These are phyloP conservation scores for Fusarium chaquense DNA, from an alignment of 2,329 filamentous ascomycete genomes.

Conservation along the genomic window DNA sequence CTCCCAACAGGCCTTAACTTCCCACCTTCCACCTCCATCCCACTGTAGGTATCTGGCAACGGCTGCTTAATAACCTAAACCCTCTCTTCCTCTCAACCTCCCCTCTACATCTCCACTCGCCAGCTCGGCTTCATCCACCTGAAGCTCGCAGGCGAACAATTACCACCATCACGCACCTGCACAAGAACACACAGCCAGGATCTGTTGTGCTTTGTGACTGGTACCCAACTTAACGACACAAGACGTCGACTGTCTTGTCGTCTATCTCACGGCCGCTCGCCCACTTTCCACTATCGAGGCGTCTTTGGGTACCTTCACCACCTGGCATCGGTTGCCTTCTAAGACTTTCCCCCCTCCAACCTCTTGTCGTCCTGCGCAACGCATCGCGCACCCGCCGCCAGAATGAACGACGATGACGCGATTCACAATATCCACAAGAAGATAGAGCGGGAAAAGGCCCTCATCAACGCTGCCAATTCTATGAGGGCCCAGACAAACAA, in stretches of 20 bases:
- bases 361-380: slow-evolving; percentile 53
- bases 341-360: slow-evolving; percentile 21
- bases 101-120: slow-evolving; percentile 34
- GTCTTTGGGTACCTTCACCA: slow-evolving; percentile 28
- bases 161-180: slow-evolving; percentile 20
- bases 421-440: slow-evolving; percentile 90
- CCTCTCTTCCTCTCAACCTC: slow-evolving; percentile 30
- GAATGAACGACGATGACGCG: slow-evolving; percentile 73
- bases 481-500: slow-evolving; percentile 98
- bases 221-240: slow-evolving; percentile 30
- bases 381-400: slow-evolving; percentile 58
- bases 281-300: slow-evolving; percentile 24
- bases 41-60: slow-evolving; percentile 20
- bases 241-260: slow-evolving; percentile 33
- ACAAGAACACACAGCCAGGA: slow-evolving; percentile 25
- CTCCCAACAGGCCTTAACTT: slow-evolving; percentile 5
- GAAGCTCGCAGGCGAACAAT: slow-evolving; percentile 30
- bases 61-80: slow-evolving; percentile 36
- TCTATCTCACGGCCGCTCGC: slow-evolving; percentile 25
- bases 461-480: slow-evolving; percentile 92
- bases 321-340: slow-evolving; percentile 33
- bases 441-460: slow-evolving; percentile 96
- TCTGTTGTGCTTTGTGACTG: slow-evolving; percentile 12
- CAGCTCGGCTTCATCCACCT: slow-evolving; percentile 37
- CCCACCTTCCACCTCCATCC: slow-evolving; percentile 15